A percentile compares a stretch with the other conserved stretches of the same genome.
These are phyloP conservation scores for Xylaria sp. DNA, from an alignment of 2,329 filamentous ascomycete genomes.

Conservation along the genomic window DNA sequence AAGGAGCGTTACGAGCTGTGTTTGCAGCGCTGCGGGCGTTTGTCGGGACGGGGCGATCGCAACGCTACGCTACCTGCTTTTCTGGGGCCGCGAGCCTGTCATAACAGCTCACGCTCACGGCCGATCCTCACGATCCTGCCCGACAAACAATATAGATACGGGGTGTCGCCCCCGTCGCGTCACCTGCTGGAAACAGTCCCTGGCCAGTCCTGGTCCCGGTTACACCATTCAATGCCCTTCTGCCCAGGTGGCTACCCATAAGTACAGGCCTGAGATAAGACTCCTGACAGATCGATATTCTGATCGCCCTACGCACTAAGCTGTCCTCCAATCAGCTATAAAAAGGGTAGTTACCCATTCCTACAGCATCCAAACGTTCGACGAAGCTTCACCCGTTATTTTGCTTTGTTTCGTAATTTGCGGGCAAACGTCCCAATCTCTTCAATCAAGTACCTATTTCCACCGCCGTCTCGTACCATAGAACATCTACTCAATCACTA, in stretches of 20 bases:
- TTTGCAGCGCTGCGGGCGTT: neutral
- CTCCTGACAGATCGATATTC: slow-evolving; percentile 10
- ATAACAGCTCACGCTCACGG: slow-evolving; percentile 19
- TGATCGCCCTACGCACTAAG: slow-evolving; percentile 10
- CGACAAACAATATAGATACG: slow-evolving; percentile 6
- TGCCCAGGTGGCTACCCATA: neutral
- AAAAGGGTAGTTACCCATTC: slow-evolving; percentile 1
- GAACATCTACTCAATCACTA: slow-evolving; percentile 19
- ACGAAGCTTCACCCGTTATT: neutral
- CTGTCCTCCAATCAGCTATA: slow-evolving; percentile 9
- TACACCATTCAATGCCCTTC: neutral
- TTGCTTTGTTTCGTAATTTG: neutral
- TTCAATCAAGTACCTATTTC: neutral
- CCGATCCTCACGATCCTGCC: slow-evolving; percentile 15
- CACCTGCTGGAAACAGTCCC: slow-evolving; percentile 21
- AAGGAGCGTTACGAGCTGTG: too few relatives aligned
- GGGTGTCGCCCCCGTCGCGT: slow-evolving; percentile 12
- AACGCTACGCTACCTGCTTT: neutral
- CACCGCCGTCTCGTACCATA: neutral
- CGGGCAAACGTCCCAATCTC: neutral
- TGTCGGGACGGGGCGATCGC: slow-evolving; percentile 8
- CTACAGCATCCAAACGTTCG: neutral
- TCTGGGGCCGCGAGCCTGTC: slow-evolving; percentile 18
- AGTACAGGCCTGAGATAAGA: slow-evolving; percentile 5
- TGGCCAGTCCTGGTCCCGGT: slow-evolving; percentile 1